Conservation (phyloP, 2,329 filamentous ascomycete genomes). For the Colletotrichum coccodes region DNA sequence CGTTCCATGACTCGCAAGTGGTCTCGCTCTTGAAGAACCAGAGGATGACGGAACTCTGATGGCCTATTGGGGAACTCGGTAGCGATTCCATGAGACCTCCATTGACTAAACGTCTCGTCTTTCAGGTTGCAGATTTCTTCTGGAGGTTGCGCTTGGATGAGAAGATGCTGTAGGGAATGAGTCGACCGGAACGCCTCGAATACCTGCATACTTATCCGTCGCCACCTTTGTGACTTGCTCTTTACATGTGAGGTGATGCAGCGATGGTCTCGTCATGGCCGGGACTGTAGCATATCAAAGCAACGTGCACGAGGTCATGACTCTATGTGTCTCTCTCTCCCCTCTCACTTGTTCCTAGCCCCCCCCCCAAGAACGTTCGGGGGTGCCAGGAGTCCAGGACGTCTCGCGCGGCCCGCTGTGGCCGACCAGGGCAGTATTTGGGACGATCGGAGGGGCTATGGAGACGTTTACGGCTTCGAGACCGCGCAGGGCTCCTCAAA, state of each 20-base stretch:
- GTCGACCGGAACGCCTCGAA: not conserved
- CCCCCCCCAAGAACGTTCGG: not conserved
- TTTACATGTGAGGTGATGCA: not conserved
- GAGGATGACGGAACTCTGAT: constrained; percentile 12
- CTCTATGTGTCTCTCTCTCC: too few relatives aligned
- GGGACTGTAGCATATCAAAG: not conserved
- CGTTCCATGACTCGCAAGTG: constrained; percentile 24
- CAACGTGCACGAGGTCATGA: constrained; percentile 6
- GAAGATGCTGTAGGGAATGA: not conserved
- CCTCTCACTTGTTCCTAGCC: not conserved
- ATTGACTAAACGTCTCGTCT: constrained; percentile 2
- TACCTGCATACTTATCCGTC: not conserved
- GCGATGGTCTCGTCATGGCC: not conserved
- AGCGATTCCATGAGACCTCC: constrained; percentile 4
- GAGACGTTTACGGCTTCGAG: constrained; percentile 31
- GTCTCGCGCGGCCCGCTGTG: constrained; percentile 14
- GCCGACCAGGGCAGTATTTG: constrained; percentile 47
- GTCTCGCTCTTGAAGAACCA: not conserved
- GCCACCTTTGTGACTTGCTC: not conserved
- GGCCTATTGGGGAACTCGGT: constrained; percentile 5
- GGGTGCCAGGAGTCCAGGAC: not conserved
- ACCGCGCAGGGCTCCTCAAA: not conserved
- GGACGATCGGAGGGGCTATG: constrained; percentile 54
- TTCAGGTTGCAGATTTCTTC: not conserved
- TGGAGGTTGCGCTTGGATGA: constrained; percentile 8